These are phyloP conservation scores for Aspergillus diversus DNA, from an alignment of 495 filamentous ascomycete genomes.

Conservation along the genomic window DNA sequence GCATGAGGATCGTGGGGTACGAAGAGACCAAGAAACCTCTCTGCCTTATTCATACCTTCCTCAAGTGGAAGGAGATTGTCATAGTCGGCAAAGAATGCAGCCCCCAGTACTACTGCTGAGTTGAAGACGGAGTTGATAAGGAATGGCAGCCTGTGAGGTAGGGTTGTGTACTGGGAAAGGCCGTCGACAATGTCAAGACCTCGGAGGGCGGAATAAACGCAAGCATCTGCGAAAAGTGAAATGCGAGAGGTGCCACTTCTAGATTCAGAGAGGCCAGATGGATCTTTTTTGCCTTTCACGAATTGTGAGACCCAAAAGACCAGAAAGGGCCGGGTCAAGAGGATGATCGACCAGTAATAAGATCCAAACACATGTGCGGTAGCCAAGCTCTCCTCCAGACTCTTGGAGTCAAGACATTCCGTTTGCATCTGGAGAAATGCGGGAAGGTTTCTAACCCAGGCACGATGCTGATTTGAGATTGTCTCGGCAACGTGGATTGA, in stretches of 20 bases:
- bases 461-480: slow-evolving; percentile 61
- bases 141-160: slow-evolving; percentile 71
- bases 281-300: slow-evolving; percentile 41
- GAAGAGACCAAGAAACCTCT: slow-evolving; percentile 64
- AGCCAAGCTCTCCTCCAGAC: slow-evolving; percentile 60
- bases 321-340: slow-evolving; percentile 72
- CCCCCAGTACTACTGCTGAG: slow-evolving; percentile 67
- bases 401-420: slow-evolving; percentile 40
- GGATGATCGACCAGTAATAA: slow-evolving; percentile 74
- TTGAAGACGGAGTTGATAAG: slow-evolving; percentile 76
- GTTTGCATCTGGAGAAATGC: slow-evolving; percentile 40
- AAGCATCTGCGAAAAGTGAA: slow-evolving; percentile 70
- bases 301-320: slow-evolving; percentile 55
- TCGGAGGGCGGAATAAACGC: slow-evolving; percentile 69
- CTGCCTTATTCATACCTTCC: slow-evolving; percentile 59
- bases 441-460: slow-evolving; percentile 44
- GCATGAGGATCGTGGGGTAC: slow-evolving; percentile 67
- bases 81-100: slow-evolving; percentile 70
- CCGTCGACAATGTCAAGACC: slow-evolving; percentile 64
- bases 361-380: slow-evolving; percentile 69
- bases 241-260: slow-evolving; percentile 48
- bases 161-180: slow-evolving; percentile 59
- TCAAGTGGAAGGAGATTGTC: slow-evolving; percentile 60
- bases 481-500: slow-evolving; percentile 67
- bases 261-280: slow-evolving; percentile 26